Percentiles rank a stretch among this genome's conserved stretches.
phyloP scores from a whole-genome alignment of 2,329 filamentous ascomycete genomes.

The Paecilomyces formosus region DNA sequence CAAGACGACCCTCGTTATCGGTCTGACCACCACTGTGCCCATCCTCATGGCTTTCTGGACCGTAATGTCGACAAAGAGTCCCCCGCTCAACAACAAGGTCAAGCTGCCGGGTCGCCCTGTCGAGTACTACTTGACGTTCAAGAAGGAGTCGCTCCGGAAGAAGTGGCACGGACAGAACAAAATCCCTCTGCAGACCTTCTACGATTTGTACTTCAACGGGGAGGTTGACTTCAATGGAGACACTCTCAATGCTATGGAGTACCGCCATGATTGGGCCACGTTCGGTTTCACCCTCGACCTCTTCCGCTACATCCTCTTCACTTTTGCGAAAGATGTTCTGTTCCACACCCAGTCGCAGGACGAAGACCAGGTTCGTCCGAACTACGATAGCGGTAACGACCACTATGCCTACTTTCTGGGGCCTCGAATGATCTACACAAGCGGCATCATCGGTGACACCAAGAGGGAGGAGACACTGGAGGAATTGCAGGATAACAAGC shows the following conservation, averaged over 20 bases:
- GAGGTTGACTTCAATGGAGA: constrained; percentile 95
- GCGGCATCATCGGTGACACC: constrained; percentile 83
- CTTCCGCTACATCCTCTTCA: constrained; percentile 80
- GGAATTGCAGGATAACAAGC: constrained; percentile 95
- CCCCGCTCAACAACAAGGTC: constrained; percentile 88
- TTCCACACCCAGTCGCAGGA: constrained; percentile 92
- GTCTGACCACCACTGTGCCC: constrained; percentile 67
- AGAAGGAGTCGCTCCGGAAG: constrained; percentile 37
- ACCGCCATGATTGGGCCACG: constrained; percentile 93
- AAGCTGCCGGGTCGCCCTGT: constrained; percentile 77
- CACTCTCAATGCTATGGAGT: constrained; percentile 79
- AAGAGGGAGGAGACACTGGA: constrained; percentile 84
- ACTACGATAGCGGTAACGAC: constrained; percentile 97
- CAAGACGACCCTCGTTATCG: constrained; percentile 83
- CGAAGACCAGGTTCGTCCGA: constrained; percentile 93
- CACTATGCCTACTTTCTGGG: constrained; percentile 99
- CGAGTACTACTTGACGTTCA: constrained; percentile 66
- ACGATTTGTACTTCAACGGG: constrained; percentile 95
- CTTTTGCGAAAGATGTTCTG: constrained; percentile 82
- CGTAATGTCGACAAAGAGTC: constrained; percentile 68
- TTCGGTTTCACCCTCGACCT: constrained; percentile 82
- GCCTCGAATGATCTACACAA: constrained; percentile 98
- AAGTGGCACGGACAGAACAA: constrained; percentile 44
- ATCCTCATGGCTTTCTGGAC: constrained; percentile 79
- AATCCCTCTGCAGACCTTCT: constrained; percentile 67